Evolutionary conservation across 208 protist species (phyloP).

Genomic region (Acanthamoeba sp.): DNA sequence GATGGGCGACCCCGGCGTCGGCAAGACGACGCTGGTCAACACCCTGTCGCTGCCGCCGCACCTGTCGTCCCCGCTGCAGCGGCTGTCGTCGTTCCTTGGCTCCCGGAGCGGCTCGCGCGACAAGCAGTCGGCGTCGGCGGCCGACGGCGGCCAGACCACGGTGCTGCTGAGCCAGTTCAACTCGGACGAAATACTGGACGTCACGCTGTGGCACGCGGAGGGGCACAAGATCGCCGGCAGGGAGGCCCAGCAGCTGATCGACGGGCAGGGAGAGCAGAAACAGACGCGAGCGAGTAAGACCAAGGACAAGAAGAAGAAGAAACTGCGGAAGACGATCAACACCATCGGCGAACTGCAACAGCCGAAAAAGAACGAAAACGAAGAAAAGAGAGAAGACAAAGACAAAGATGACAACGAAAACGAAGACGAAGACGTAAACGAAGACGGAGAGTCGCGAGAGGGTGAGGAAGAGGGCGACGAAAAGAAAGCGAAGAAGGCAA

Average conservation of each 20-base stretch:
- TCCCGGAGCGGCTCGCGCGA: neutral
- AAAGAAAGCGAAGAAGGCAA: neutral
- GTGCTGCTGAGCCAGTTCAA: neutral
- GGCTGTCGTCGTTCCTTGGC: neutral
- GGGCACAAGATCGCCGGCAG: neutral
- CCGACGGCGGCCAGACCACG: too few relatives aligned
- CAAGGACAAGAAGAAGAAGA: neutral
- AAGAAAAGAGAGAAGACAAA: neutral
- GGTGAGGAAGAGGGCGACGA: neutral
- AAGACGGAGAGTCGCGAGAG: too few relatives aligned
- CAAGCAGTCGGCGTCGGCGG: neutral
- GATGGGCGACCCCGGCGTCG: constrained; percentile 4
- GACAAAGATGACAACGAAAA: too few relatives aligned
- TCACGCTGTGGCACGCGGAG: neutral
- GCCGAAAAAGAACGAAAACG: neutral
- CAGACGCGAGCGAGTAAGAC: too few relatives aligned
- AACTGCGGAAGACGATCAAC: neutral
- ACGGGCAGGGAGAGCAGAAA: neutral
- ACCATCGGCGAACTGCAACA: too few relatives aligned
- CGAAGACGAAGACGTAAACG: too few relatives aligned
- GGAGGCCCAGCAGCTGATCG: neutral
- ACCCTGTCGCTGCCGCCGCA: neutral
- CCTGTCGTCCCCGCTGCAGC: neutral
- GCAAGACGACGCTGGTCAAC: neutral
- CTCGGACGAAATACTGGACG: neutral